Evolutionary conservation across 345 rosid species (phyloP).

Genomic region (Erysimum cheiranthoides): DNA sequence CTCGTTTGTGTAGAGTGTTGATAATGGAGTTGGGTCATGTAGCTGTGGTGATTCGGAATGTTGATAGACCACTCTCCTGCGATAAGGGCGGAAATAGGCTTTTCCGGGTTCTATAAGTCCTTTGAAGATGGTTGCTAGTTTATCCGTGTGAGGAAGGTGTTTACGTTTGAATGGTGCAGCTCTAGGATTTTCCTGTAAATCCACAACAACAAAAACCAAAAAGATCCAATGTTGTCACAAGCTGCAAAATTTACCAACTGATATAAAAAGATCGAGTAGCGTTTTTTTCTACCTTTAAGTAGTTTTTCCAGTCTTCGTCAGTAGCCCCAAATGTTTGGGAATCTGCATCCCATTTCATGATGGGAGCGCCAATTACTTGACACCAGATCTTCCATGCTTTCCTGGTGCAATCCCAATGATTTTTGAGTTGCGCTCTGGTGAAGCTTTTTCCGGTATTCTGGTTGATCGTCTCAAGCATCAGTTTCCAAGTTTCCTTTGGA

Average conservation of each 20-base stretch:
- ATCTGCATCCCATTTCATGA: conserved; percentile 61
- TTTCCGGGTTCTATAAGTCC: conserved; percentile 45
- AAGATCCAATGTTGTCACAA: background rate
- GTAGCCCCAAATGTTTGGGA: conserved; percentile 48
- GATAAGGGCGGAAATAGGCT: conserved; percentile 41
- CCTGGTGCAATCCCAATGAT: conserved; percentile 55
- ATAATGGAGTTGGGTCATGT: conserved; percentile 45
- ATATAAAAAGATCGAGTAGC: background rate
- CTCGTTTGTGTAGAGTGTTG: conserved; percentile 48
- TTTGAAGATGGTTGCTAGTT: conserved; percentile 52
- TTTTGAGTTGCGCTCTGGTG: conserved; percentile 49
- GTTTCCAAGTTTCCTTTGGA: conserved; percentile 53
- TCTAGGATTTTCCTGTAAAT: conserved; percentile 50
- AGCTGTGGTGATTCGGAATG: conserved; percentile 38
- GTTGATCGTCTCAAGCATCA: conserved; percentile 47
- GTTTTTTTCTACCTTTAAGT: conserved; percentile 41
- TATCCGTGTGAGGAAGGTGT: conserved; percentile 43
- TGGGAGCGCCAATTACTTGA: conserved; percentile 42
- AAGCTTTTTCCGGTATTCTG: conserved; percentile 44
- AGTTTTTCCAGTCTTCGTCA: conserved; percentile 52
- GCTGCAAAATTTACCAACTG: background rate
- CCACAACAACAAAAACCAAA: conserved; percentile 5
- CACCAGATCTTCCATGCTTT: conserved; percentile 63
- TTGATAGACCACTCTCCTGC: conserved; percentile 28
- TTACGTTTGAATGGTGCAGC: conserved; percentile 47